Evolutionary conservation across 2,329 filamentous ascomycete genomes (phyloP), one percentile per base, ranked within the genome.

Genomic region (Phoma sp.): DNA sequence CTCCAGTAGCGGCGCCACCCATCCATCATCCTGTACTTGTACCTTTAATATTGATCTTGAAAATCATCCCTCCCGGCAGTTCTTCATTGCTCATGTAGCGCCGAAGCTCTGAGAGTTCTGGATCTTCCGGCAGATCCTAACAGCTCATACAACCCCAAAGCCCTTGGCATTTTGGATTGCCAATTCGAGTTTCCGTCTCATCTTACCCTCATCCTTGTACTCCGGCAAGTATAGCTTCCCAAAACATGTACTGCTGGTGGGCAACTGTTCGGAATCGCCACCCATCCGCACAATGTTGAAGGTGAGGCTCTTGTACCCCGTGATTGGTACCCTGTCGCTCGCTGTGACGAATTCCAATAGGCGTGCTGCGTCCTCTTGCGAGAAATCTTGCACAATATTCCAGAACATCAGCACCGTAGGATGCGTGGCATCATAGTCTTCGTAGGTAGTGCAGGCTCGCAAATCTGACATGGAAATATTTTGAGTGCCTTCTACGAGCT

Each of bases 291-390:
- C 89, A 38, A 99, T 83, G 11, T 90, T 85, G 73, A 98, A 98
- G 67, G 89, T 87, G 41, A 98, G 79, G 64, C 89, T 91, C 59
- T 85, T 83, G 68, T 93, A 86, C 2, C 95, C 95, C 18, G 90
- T 92, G 0, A 96, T 90, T 0, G 95, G 95, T 2, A 98, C 85
- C 2, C 95, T 84, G 69, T 97, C 93, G 65, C 88, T 93, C 0
- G 93, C 93, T 11, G 95, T 99, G 27, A 99, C 93, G 68, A 99
- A 99, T 72, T 97, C 92, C 29, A 99, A 81, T 30, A 99, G 78
- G 65, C 85, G 86, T 47, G 86, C 84, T 74, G 89, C 89, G 80
- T 93, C 89, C 39, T 83, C 80, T 13, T 88, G 81, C 55, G 86
- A 82, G 68, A 85, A 95, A 32, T 72, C 75, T 60, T 83, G 83